These are phyloP conservation scores for Diaporthe caulivora DNA, from an alignment of 2,329 filamentous ascomycete species.

Conservation along the genomic window DNA sequence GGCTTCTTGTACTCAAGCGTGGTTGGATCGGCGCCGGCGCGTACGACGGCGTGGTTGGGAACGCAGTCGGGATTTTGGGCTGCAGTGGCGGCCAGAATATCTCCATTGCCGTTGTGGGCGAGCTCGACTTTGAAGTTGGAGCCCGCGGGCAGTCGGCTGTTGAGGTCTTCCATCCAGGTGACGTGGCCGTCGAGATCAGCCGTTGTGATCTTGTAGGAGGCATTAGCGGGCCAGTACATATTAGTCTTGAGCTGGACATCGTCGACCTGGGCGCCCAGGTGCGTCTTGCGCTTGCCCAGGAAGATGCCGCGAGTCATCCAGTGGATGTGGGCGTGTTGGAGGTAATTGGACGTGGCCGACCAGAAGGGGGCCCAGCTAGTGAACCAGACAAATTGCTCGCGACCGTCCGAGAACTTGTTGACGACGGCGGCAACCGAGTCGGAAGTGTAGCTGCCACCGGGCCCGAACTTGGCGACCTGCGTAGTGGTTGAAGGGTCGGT, in stretches of 20 bases:
- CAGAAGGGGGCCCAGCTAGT: conserved; percentile 11
- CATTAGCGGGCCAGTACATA: neutral
- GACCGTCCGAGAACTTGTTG: neutral
- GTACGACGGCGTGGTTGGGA: neutral
- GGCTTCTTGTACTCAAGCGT: conserved; percentile 15
- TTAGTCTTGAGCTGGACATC: neutral
- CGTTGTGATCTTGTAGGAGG: conserved; percentile 8
- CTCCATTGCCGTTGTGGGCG: conserved; percentile 11
- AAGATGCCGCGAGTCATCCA: conserved; percentile 15
- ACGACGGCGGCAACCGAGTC: conserved; percentile 1
- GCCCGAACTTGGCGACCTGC: conserved; percentile 1
- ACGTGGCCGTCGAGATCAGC: neutral
- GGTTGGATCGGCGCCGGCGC: neutral
- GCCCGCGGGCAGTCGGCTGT: neutral
- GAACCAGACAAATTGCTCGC: conserved; percentile 15
- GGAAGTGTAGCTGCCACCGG: neutral
- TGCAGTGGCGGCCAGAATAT: neutral
- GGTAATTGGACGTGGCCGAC: conserved; percentile 16
- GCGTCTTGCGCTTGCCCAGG: conserved; percentile 15
- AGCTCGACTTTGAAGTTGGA: conserved; percentile 17
- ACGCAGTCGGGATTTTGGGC: neutral
- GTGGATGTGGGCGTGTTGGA: conserved; percentile 10
- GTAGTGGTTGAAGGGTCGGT: neutral
- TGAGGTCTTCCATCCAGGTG: conserved; percentile 9
- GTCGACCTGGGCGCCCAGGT: neutral